Base-by-base conservation (phyloP, 306 rosid species). In the Urtica urens region DNA sequence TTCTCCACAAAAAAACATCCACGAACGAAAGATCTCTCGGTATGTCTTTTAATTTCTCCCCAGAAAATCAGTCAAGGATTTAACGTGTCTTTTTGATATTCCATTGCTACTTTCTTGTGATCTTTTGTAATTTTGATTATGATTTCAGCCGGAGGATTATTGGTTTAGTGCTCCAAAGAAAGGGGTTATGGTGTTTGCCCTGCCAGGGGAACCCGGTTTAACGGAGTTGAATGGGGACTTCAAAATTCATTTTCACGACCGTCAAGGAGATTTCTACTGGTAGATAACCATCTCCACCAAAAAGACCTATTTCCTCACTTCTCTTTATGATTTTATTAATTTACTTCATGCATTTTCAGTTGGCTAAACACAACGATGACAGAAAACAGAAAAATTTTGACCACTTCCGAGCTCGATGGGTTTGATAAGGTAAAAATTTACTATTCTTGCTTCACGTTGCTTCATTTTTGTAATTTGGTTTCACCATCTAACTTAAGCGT, bases 251-350 rank as follows among this genome's bases (percentile, higher is more conserved):
- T 92, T 92, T 44, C 96, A 82, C 25, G 93, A 85, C 27, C 94
- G 96, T 34, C 96, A 85, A 69, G 99, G 99, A 73, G 96, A 92
- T 67, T 92, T 85, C 75, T 85, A 85, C 73, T 92, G 93, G 99
- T 92, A 58, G 17, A 74, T 49, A 24, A 55, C 53, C 62, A 33
- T n/a, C n/a, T n/a, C n/a, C n/a, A n/a, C n/a, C n/a, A n/a, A n/a
- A n/a, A n/a, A n/a, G n/a, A n/a, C n/a, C n/a, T n/a, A n/a, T n/a
- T n/a, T n/a, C n/a, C n/a, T n/a, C n/a, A n/a, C n/a, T n/a, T n/a
- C n/a, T n/a, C n/a, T n/a, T n/a, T n/a, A n/a, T n/a, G n/a, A n/a
- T n/a, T n/a, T n/a, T n/a, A n/a, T n/a, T n/a, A n/a, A n/a, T n/a
- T n/a, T n/a, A n/a, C n/a, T n/a, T 22, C 22, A 10, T 34, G 20